Evolutionary conservation across 2,329 filamentous ascomycete genomes (phyloP).

Genomic region (Sporothrix dimorphospora): DNA sequence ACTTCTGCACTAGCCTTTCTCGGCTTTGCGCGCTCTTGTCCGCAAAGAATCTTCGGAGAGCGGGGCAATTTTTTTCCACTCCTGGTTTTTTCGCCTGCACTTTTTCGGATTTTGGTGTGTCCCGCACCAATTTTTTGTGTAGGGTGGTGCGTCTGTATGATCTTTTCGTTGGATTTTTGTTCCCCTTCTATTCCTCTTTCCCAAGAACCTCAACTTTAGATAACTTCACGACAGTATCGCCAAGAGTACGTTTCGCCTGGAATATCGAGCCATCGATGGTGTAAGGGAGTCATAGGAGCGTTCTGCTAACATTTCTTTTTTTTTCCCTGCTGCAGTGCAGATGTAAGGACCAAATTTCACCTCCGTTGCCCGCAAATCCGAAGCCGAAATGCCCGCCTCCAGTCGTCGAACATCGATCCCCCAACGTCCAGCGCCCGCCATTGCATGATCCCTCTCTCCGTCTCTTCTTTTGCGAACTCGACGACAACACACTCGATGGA

Average conservation of each 20-base stretch:
- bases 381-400: conserved; percentile 8
- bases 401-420: conserved; percentile 3
- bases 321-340: conserved; percentile 67
- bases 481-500: not conserved
- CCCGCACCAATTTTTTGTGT: conserved; percentile 35
- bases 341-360: conserved; percentile 65
- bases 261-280: not conserved
- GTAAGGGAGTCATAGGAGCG: not conserved
- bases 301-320: conserved; percentile 20
- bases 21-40: not conserved
- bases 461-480: not conserved
- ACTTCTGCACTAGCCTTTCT: not conserved
- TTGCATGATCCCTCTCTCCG: not conserved
- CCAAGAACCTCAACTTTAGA: conserved; percentile 27
- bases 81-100: conserved; percentile 22
- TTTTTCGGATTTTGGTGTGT: conserved; percentile 33
- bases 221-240: conserved; percentile 34
- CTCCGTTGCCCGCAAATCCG: not conserved
- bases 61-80: conserved; percentile 31
- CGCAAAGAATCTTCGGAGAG: not conserved
- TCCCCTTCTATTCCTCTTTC: conserved; percentile 25
- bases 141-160: not conserved
- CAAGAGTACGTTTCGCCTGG: conserved; percentile 35
- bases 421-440: not conserved
- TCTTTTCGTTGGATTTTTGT: conserved; percentile 30